Percentiles rank a stretch among this genome's conserved stretches.
Evolutionary conservation across 1,139 yeast species (phyloP).

Genomic region (Scheffersomyces titani): DNA sequence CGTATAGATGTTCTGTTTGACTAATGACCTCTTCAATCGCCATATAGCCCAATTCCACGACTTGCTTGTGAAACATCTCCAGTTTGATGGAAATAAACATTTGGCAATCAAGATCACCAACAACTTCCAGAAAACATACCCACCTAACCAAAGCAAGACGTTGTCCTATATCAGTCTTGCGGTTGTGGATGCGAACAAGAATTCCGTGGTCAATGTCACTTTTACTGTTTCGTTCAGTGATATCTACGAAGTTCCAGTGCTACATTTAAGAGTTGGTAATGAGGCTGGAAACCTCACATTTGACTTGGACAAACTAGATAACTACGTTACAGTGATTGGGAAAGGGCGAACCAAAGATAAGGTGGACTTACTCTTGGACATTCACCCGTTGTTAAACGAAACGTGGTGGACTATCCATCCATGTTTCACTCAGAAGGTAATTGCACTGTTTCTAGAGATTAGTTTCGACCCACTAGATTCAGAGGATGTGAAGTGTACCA

Average conservation of each 20-base stretch:
- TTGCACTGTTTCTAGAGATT: constrained; percentile 12
- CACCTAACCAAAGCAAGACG: neutral
- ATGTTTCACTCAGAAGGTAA: constrained; percentile 30
- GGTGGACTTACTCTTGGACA: constrained; percentile 1
- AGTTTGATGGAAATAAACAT: neutral
- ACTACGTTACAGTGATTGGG: constrained; percentile 1
- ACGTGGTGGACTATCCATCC: constrained; percentile 40
- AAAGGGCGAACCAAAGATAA: neutral
- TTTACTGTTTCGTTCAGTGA: constrained; percentile 32
- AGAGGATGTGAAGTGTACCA: constrained; percentile 6
- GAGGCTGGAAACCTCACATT: neutral
- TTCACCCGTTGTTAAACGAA: constrained; percentile 29
- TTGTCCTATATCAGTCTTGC: neutral
- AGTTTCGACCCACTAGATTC: neutral
- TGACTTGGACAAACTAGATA: neutral
- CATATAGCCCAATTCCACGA: constrained; percentile 14
- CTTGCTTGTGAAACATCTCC: constrained; percentile 7
- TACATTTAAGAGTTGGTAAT: constrained; percentile 21
- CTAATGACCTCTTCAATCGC: constrained; percentile 16
- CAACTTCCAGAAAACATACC: constrained; percentile 8
- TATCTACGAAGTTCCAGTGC: constrained; percentile 34
- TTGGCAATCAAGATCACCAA: constrained; percentile 7
- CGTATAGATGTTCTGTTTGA: constrained; percentile 10
- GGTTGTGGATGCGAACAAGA: neutral
- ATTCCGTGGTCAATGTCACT: constrained; percentile 4